Evolutionary conservation across 1,284 basidiomycete species (phyloP).

Genomic region (Irpex sp.): DNA sequence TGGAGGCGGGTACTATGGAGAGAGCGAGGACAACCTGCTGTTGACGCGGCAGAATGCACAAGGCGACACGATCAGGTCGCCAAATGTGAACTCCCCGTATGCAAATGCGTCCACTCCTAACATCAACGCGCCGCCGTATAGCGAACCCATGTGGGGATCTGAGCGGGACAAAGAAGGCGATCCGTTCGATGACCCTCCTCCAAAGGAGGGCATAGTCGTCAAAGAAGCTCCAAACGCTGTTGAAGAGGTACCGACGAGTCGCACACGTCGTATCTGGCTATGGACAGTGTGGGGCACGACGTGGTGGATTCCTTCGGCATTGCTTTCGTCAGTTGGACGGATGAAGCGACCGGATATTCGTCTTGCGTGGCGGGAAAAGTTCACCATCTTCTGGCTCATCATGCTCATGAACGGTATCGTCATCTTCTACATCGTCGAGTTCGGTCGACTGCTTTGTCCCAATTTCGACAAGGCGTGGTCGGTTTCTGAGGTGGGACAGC

Average conservation of each 20-base stretch:
- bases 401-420: conserved; percentile 76
- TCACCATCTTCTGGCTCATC: conserved; percentile 89
- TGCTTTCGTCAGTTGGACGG: conserved; percentile 67
- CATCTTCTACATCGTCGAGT: conserved; percentile 88
- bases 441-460: conserved; percentile 87
- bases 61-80: conserved; percentile 44
- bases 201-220: conserved; percentile 43
- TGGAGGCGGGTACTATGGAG: conserved; percentile 25
- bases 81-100: conserved; percentile 40
- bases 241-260: conserved; percentile 80
- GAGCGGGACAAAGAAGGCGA: conserved; percentile 50
- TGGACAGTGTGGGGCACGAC: conserved; percentile 74
- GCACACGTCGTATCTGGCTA: conserved; percentile 66
- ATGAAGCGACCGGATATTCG: conserved; percentile 97
- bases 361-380: conserved; percentile 95
- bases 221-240: conserved; percentile 64
- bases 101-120: conserved; percentile 45
- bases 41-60: conserved; percentile 44
- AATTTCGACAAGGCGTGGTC: conserved; percentile 89
- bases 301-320: conserved; percentile 78
- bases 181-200: conserved; percentile 35
- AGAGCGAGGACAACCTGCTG: conserved; percentile 60
- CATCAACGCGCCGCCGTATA: conserved; percentile 28
- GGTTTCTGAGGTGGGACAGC: conserved; percentile 64
- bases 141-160: conserved; percentile 47